Base-by-base conservation (phyloP, 306 rosid genomes). In the Fagus crenata region DNA sequence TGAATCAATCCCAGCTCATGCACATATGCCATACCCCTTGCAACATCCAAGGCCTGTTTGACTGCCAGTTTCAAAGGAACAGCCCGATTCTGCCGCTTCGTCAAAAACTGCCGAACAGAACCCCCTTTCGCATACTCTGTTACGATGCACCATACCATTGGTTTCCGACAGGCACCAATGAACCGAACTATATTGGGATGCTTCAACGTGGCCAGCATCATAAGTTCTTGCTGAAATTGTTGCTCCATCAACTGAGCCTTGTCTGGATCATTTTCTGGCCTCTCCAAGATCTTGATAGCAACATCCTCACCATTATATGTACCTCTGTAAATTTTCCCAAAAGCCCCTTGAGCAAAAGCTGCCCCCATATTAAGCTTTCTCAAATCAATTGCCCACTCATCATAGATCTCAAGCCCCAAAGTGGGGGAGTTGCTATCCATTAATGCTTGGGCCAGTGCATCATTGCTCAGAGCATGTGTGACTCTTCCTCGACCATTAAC, bases 91-190 rank as follows among this genome's bases (percentile, higher is more conserved):
- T 88, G 92, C 49, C 99, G 93, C 89, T 75, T 92, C 77, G 79
- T 89, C 79, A 95, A 81, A 86, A 89, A 92, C 74, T 95, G 97
- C 32, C 99, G 75, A 71, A 95, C 97, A 11, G 99, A 95, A 76
- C 99, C 99, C 5, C 99, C 99, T 83, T 89, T 95, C 37, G 99
- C 99, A 83, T 95, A 95, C 77, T 95, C 99, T 2, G 99, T 95
- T 33, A 95, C 99, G 40, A 95, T 92, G 85, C 97, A 95, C 99
- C 99, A 95, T 2, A 95, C 97, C 97, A 92, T 92, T 31, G 97
- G 97, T 83, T 95, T 95, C 15, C 90, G 90, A 78, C 97, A 95
- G 15, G 93, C 95, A 31, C 99, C 99, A 14, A 95, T 95, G 76
- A 95, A 95, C 39, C 97, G 96, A 76, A 95, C 99, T 51, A 95